Evolutionary conservation across 1,284 basidiomycete species (phyloP).

Genomic region (Moesziomyces sp.): DNA sequence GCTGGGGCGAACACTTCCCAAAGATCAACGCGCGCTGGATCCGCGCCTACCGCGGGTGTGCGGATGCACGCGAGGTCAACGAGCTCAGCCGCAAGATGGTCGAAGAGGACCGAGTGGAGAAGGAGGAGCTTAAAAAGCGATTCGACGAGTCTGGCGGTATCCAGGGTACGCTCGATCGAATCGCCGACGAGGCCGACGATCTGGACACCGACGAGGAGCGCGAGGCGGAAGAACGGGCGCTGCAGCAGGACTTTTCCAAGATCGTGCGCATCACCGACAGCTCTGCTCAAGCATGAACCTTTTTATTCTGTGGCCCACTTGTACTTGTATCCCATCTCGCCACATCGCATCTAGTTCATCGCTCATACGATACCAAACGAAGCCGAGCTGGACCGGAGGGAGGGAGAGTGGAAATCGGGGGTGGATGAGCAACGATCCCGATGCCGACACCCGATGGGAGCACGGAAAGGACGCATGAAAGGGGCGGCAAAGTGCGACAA

Average conservation of each 20-base stretch:
- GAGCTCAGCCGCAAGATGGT: constrained; percentile 51
- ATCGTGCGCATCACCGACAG: constrained; percentile 50
- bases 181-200: constrained; percentile 33
- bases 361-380: no score
- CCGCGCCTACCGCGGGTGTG: constrained; percentile 47
- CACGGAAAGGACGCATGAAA: no score
- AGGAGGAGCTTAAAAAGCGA: constrained; percentile 40
- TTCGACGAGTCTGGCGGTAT: constrained; percentile 45
- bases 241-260: constrained; percentile 48
- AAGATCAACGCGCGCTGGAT: constrained; percentile 56
- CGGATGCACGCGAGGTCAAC: constrained; percentile 42
- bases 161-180: constrained; percentile 44
- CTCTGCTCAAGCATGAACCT: constrained; percentile 6
- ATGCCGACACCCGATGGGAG: no score
- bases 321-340: no score
- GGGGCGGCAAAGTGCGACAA: no score
- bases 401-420: no score
- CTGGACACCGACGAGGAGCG: constrained; percentile 27
- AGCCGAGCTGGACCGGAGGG: no score
- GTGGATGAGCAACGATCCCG: no score
- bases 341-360: no score
- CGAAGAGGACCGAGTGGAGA: constrained; percentile 47
- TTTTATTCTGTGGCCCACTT: neutral
- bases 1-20: constrained; percentile 61
- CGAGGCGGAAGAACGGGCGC: constrained; percentile 28